Evolutionary conservation across 2,329 filamentous ascomycete species (phyloP).

Genomic region (Coniochaeta hoffmannii): DNA sequence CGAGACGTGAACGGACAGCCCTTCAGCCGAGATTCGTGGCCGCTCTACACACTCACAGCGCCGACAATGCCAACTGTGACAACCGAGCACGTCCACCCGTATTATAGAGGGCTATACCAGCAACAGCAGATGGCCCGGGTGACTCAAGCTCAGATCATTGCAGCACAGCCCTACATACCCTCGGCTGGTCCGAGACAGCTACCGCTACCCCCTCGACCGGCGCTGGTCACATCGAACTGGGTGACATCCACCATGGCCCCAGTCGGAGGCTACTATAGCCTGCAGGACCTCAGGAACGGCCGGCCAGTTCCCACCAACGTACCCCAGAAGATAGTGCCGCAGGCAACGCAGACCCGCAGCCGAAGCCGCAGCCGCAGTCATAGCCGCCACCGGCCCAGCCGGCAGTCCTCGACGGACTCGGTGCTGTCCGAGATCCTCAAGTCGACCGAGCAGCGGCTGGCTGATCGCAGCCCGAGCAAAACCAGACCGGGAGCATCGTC

Average conservation of each 20-base stretch:
- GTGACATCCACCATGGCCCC: neutral
- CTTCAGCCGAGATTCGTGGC: conserved; percentile 19
- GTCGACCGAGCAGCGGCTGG: conserved; percentile 44
- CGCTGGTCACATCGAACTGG: conserved; percentile 6
- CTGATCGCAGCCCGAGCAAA: conserved; percentile 11
- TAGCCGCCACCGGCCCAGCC: neutral
- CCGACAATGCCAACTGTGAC: conserved; percentile 28
- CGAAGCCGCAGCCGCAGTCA: conserved; percentile 3
- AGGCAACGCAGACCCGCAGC: neutral
- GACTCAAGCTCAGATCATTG: conserved; percentile 2
- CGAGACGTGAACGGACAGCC: conserved; percentile 1
- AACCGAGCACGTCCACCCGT: neutral
- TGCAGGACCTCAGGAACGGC: neutral
- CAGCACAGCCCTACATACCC: neutral
- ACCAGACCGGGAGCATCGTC: conserved; percentile 2
- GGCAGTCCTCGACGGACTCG: conserved; percentile 32
- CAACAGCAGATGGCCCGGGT: neutral
- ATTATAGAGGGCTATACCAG: conserved; percentile 1
- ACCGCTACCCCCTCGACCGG: conserved; percentile 7
- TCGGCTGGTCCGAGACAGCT: neutral
- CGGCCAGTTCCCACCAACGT: conserved; percentile 1
- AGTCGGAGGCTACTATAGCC: neutral
- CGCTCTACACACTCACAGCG: conserved; percentile 12
- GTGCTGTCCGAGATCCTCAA: conserved; percentile 44
- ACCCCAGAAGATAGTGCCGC: conserved; percentile 4